Evolutionary conservation across 345 rosid species (phyloP).

Genomic region (Moricandia moricandioides): DNA sequence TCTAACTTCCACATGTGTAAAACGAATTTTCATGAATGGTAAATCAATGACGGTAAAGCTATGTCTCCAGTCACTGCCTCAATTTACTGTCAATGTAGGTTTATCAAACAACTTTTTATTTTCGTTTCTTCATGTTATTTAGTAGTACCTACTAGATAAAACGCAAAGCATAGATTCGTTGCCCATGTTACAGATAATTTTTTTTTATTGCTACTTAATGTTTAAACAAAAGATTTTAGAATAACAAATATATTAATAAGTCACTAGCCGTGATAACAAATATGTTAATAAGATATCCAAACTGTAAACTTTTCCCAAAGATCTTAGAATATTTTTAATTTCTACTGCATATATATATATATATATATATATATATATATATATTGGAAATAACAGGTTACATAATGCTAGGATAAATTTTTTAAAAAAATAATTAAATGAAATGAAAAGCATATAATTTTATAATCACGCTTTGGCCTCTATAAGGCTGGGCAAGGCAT

Average conservation of each 20-base stretch:
- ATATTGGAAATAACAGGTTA: too few relatives aligned
- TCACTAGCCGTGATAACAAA: neutral
- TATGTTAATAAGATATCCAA: neutral
- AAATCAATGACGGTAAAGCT: neutral
- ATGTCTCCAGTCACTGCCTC: neutral
- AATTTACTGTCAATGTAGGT: neutral
- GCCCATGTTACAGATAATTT: neutral
- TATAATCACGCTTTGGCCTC: neutral
- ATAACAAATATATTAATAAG: neutral
- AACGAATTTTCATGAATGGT: neutral
- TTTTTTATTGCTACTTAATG: neutral
- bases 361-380: too few relatives aligned
- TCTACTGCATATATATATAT: too few relatives aligned
- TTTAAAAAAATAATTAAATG: neutral
- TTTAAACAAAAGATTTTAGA: conserved; percentile 2
- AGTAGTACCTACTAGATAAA: neutral
- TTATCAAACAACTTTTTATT: neutral
- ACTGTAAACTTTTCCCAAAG: neutral
- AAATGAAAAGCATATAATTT: neutral
- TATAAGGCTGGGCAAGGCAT: neutral
- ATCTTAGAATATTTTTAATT: neutral
- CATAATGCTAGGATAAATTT: too few relatives aligned
- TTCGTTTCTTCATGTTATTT: neutral
- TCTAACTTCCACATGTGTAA: neutral
- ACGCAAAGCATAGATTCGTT: conserved; percentile 11